Conservation (phyloP, 2,329 filamentous ascomycete genomes). For the Coniochaeta prunicola region DNA sequence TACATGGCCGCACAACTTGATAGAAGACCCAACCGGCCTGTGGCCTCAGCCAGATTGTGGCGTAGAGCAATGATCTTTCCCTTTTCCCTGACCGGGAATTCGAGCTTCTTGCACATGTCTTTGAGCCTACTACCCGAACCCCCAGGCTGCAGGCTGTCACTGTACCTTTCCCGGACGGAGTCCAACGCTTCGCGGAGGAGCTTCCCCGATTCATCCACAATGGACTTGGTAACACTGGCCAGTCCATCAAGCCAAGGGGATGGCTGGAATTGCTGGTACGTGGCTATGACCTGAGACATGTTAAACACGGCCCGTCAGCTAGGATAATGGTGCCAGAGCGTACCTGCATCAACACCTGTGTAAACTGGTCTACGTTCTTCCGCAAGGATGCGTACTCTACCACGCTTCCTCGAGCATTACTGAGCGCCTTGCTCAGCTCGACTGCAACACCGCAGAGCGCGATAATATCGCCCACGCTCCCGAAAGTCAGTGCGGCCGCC, state of each 20-base stretch:
- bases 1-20: not conserved
- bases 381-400: constrained; percentile 5
- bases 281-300: constrained; percentile 2
- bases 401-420: constrained; percentile 1
- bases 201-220: not conserved
- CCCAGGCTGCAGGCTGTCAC: not conserved
- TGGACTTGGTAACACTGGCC: not conserved
- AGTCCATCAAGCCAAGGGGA: not conserved
- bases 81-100: not conserved
- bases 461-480: constrained; percentile 8
- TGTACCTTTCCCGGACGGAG: not conserved
- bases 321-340: too few species aligned
- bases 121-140: not conserved
- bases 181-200: not conserved
- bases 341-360: constrained; percentile 4
- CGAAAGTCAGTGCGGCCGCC: constrained; percentile 7
- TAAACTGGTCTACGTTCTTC: constrained; percentile 5
- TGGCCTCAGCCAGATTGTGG: not conserved
- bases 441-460: constrained; percentile 8
- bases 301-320: too few species aligned
- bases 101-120: not conserved
- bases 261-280: not conserved
- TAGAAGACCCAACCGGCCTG: not conserved
- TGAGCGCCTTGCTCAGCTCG: constrained; percentile 1
- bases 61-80: not conserved